Base-by-base conservation (phyloP, 2,329 filamentous ascomycete species). In the Fusarium compactum region DNA sequence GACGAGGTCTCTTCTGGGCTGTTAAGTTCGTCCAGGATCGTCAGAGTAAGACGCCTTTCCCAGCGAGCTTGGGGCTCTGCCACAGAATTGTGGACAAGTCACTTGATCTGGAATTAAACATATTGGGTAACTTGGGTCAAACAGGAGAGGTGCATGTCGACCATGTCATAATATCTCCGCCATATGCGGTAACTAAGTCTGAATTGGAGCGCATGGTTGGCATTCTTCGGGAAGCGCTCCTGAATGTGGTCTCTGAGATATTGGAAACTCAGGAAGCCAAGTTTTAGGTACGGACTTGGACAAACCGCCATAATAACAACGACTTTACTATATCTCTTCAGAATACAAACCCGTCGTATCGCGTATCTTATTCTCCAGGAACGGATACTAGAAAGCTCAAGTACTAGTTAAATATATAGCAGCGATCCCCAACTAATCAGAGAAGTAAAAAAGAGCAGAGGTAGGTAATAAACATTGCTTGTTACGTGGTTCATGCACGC, bases 1-100 rank as follows among this genome's bases (percentile, higher is more conserved):
- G 46, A 29, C 32, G 25, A 29, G 60, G 57, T n/a, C 47, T 62
- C 16, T 62, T 63, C 34, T 55, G 57, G 56, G 32, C 47, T 24
- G 27, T 55, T 29, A 22, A 47, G 22, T 63, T 62, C 16, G 10
- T 62, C 24, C 41, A 63, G 15, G 47, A 63, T 24, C 22, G 30
- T 20, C 22, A 14, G 25, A 41, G 8, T 11, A 62, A 62, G 25
- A 54, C 30, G 8, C 46, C 57, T 15, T 53, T 62, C 32, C 32
- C 22, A 14, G 57, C 40, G 16, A 54, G 29, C 24, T 46, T 47
- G n/a, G 32, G 46, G 10, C 32, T 62, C 3, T 62, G 30, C 8
- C 57, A 54, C n/a, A 43, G 14, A 29, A 54, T 62, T 14, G 57
- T 47, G 16, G 46, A 47, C 11, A 54, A 41, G 14, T 34, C 30